Evolutionary conservation across 257 asterid genomes (phyloP).

Genomic region (Fraxinus americana): DNA sequence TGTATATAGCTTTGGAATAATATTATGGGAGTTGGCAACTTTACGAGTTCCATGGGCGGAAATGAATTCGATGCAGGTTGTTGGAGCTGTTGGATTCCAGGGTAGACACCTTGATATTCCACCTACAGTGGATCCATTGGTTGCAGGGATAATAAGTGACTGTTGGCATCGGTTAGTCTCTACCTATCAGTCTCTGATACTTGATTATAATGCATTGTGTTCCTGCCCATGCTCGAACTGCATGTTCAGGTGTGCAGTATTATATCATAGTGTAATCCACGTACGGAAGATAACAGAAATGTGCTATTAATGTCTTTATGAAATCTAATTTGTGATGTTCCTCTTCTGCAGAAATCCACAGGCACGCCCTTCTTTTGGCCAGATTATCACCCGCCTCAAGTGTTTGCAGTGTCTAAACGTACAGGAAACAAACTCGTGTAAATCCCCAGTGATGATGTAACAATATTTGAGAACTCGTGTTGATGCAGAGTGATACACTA

Average conservation of each 20-base stretch:
- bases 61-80: conserved; percentile 98
- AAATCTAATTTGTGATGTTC: background rate
- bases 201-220: background rate
- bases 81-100: conserved; percentile 98
- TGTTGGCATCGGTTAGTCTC: conserved; percentile 81
- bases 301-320: background rate
- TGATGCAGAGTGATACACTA: conserved; percentile 29
- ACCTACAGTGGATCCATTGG: conserved; percentile 62
- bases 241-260: background rate
- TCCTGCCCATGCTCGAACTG: background rate
- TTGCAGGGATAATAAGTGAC: conserved; percentile 74
- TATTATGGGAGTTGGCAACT: conserved; percentile 95
- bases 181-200: background rate
- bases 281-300: background rate
- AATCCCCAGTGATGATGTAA: conserved; percentile 35
- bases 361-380: conserved; percentile 83
- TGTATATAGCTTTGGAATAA: conserved; percentile 92
- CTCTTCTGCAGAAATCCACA: conserved; percentile 64
- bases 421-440: conserved; percentile 37
- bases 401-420: conserved; percentile 58
- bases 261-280: background rate
- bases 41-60: conserved; percentile 87
- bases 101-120: conserved; percentile 81
- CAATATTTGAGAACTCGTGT: conserved; percentile 19
- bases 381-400: conserved; percentile 81